Evolutionary conservation across 1,284 basidiomycete genomes (phyloP).

Genomic region (Ustilago curta): DNA sequence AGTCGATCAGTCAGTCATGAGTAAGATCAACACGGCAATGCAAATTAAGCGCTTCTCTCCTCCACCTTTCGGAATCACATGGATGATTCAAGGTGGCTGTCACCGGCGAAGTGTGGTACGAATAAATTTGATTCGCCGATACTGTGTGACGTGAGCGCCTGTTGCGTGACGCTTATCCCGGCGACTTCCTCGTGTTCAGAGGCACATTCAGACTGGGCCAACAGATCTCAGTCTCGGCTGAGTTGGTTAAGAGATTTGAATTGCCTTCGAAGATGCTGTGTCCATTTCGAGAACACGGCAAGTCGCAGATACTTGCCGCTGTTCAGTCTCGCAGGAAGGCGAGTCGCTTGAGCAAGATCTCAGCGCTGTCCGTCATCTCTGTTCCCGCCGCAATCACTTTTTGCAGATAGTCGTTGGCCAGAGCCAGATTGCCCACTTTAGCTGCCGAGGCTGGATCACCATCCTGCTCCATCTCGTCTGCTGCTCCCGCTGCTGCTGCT

Average conservation of each 20-base stretch:
- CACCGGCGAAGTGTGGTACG: not conserved
- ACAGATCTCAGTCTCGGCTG: no score
- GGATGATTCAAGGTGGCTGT: no score
- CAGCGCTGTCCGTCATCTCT: conserved; percentile 62
- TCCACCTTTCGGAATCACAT: no score
- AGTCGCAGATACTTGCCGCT: not conserved
- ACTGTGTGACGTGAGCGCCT: no score
- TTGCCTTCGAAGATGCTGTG: not conserved
- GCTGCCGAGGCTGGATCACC: conserved; percentile 9
- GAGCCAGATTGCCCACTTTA: conserved; percentile 53
- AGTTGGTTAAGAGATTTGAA: no score
- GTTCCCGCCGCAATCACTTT: conserved; percentile 65
- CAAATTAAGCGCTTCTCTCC: not conserved
- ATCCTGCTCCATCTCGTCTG: conserved; percentile 34
- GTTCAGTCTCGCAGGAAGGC: conserved; percentile 49
- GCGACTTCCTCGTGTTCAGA: no score
- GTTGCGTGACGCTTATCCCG: no score
- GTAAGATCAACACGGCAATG: conserved; percentile 3
- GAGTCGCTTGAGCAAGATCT: conserved; percentile 63
- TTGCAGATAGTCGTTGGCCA: conserved; percentile 65
- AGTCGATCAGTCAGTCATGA: no score
- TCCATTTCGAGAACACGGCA: not conserved
- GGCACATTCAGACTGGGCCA: no score
- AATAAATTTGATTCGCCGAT: no score
- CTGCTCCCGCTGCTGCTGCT: conserved; percentile 9